Base-by-base conservation (phyloP, 2,329 filamentous ascomycete genomes). In the Phialocephala sp. region DNA sequence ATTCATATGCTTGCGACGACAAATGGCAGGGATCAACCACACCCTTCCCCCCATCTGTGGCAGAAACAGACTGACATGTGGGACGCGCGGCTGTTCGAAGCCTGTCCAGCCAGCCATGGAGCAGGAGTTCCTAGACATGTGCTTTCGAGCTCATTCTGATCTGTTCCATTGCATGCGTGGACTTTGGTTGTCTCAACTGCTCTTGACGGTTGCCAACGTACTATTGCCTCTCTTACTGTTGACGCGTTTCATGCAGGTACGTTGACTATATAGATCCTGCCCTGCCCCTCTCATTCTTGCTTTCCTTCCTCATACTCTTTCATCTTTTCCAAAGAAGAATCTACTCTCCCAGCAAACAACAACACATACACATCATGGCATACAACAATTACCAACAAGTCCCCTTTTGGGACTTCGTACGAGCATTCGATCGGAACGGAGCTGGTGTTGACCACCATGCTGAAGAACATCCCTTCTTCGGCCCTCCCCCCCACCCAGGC, bases 401-500 rank as follows among this genome's bases (percentile, higher is more conserved):
- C 63, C 68, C 73, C 24, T 75, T 75, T 41, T 76, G 73, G 74
- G 72, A 74, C 58, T 76, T 72, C 50, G 59, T 72, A 45, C 67
- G 69, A 69, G 63, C 68, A 27, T 69, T 74, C 63, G 69, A 74
- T 56, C 66, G 64, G 24, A 71, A 69, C 41, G 73, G 73, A 68
- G 69, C 67, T 35, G 74, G 74, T 58, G 71, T 74, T 50, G 74
- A 76, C 54, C 74, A 74, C 41, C 64, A 69, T 55, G 62, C 67
- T 35, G 69, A 60, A 59, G 64, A n/a, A 57, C 59, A 59, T n/a
- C 57, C 61, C 20, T 62, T 59, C 41, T 66, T 67, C 36, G 64
- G 65, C 15, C 65, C 59, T 50, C 60, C 56, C 35, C 57, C 64
- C 32, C 59, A 52, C 14, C 67, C 60, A 58, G 61, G 58, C 35